Conservation (phyloP, 768 basidiomycete genomes). For the Boletus reticuloceps region DNA sequence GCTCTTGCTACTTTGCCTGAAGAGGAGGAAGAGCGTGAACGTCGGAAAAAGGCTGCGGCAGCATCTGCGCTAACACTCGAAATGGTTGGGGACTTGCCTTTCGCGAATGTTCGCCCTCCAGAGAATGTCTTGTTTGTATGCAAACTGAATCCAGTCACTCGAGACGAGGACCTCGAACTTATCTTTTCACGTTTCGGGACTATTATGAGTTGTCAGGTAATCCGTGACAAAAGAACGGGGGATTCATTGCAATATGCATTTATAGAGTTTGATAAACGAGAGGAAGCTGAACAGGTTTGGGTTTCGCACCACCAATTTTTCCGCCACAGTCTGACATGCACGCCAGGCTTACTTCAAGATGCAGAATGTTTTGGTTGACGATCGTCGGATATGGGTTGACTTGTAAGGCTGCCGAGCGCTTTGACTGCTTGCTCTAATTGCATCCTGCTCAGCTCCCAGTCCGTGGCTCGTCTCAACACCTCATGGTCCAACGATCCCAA, state of each 20-base stretch:
- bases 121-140: constrained; percentile 99
- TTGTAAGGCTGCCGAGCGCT: constrained; percentile 58
- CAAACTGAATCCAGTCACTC: constrained; percentile 94
- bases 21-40: constrained; percentile 77
- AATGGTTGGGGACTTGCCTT: constrained; percentile 99
- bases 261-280: constrained; percentile 93
- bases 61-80: constrained; percentile 96
- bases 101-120: constrained; percentile 95
- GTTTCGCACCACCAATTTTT: not conserved
- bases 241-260: constrained; percentile 98
- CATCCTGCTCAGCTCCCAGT: constrained; percentile 67
- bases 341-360: constrained; percentile 96
- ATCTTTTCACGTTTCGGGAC: constrained; percentile 95
- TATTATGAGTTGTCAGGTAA: constrained; percentile 97
- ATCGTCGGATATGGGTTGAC: constrained; percentile 98
- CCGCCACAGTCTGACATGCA: constrained; percentile 2
- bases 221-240: constrained; percentile 92
- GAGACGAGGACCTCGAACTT: constrained; percentile 93
- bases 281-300: constrained; percentile 89
- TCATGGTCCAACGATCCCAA: constrained; percentile 79
- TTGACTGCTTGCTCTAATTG: constrained; percentile 16
- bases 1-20: constrained; percentile 78
- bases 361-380: constrained; percentile 98
- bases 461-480: constrained; percentile 83
- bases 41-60: constrained; percentile 84